Evolutionary conservation across 129 eudicot species (phyloP), one percentile per base, ranked within the genome.

Genomic region (Helichrysum umbraculigerum): DNA sequence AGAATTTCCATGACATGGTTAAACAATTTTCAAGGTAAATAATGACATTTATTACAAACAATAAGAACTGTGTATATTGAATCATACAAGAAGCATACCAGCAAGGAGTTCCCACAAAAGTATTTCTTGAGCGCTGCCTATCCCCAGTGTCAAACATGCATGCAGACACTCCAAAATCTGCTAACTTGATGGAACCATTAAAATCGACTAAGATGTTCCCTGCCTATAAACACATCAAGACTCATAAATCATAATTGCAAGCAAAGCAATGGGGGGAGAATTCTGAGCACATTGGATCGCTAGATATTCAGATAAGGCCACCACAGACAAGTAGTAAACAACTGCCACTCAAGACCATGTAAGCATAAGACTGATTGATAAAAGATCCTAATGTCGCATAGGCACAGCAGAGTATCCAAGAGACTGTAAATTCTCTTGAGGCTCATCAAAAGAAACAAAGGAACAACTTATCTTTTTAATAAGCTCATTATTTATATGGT

Each of bases 81-180:
- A 61, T 73, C 12, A 47, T 25, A 67, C 4, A 21, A 64, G 11
- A 21, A 76, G 60, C 75, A 66, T 88, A 93, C 98, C 98, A 93
- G 86, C 98, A 93, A 44, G 98, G 98, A 74, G 98, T 93, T 68
- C 98, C 98, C 77, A 93, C 98, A 83, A 93, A 93, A 52, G 97
- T 93, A 75, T 93, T 93, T 79, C 98, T 83, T 74, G 96, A 80
- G 58, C 97, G 96, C 54, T 91, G 98, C 66, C 98, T 87, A 83
- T 93, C 98, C 41, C 97, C 98, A 51, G 97, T 78, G 75, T 93
- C 98, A 85, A 88, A 93, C 97, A 93, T 93, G 77, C 96, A 89
- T 57, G 98, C 98, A 66, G 98, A 88, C 42, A 93, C 98, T 61
- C 98, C 98, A 76, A 90, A 93, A 81, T 93, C 98, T 44, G 97